phyloP scores from a whole-genome alignment of 2,329 filamentous ascomycete genomes.

The Cladorrhinum sp. region DNA sequence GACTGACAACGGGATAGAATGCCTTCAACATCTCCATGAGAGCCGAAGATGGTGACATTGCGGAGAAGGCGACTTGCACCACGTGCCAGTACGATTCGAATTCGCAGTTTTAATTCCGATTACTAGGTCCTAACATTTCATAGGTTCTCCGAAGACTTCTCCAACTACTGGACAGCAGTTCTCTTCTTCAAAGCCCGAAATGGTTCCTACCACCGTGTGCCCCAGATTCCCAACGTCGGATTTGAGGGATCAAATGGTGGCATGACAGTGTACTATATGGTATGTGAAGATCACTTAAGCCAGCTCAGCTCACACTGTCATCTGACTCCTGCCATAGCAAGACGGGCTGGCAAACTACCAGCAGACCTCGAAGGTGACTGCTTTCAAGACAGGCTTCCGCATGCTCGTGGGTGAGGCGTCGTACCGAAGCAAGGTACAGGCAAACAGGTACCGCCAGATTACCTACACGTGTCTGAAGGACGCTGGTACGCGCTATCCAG shows the following conservation, averaged over 20 bases:
- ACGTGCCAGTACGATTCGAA: no score
- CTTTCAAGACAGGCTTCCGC: conserved; percentile 44
- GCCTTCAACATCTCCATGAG: conserved; percentile 42
- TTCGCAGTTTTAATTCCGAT: no score
- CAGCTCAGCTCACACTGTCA: neutral
- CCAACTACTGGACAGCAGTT: conserved; percentile 30
- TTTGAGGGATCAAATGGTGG: conserved; percentile 34
- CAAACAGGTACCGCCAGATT: conserved; percentile 40
- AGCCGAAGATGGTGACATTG: conserved; percentile 25
- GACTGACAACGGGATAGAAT: conserved; percentile 24
- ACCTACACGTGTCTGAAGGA: conserved; percentile 43
- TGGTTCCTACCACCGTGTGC: conserved; percentile 24
- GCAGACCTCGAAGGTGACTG: conserved; percentile 38
- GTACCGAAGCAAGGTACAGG: conserved; percentile 34
- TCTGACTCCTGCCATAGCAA: conserved; percentile 22
- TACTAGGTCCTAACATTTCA: no score
- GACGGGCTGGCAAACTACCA: conserved; percentile 28
- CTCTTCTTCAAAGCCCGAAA: conserved; percentile 26
- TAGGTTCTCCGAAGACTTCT: conserved; percentile 38
- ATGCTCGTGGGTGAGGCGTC: conserved; percentile 43
- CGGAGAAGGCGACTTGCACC: conserved; percentile 30
- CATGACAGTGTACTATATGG: conserved; percentile 36
- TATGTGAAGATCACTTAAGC: neutral
- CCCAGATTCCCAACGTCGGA: conserved; percentile 32
- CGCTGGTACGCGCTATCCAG: conserved; percentile 36